Evolutionary conservation across 768 basidiomycete species (phyloP), one percentile per base, ranked within the genome.

Genomic region (Chalciporus sphaerocephalus): DNA sequence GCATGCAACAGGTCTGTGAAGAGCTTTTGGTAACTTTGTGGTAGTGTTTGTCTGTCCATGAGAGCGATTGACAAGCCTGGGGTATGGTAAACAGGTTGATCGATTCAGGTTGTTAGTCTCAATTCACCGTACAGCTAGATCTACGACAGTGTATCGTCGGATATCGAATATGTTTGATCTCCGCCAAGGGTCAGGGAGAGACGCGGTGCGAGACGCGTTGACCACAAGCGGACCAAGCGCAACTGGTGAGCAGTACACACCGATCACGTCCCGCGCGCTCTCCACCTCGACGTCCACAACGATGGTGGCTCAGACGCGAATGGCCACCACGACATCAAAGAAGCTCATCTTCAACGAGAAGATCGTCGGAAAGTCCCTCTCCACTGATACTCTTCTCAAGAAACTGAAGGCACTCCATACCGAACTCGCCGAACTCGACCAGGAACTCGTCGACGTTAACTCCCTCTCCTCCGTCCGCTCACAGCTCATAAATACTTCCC

Each of bases 1-100:
- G 87, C 75, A 17, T 81, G 82, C 16, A 96, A 70, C 28, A 96
- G 73, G 54, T 93, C 89, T 56, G 85, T 85, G 78, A 96, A 97
- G 25, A 93, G 77, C 20, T 79, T 69, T 13, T 79, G 77, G 69
- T 97, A 92, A 67, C 94, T 96, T 21, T 80, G 77, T 6, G 94
- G 80, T 37, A 95, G 77, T 2, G 6, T 11, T 8, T 56, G 59
- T 13, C 58, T 40, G 23, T 60, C 23, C 64, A 64, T 63, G 47
- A 9, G 17, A 35, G 40, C 11, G 24, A 12, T 24, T 41, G 44
- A 52, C 27, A 28, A 28, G 27, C 27, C 18, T 11, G 21, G 37
- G 37, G 37, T 38, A 18, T 22, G 36, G n/a, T n/a, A n/a, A n/a
- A n/a, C n/a, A n/a, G n/a, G n/a, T n/a, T n/a, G n/a, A n/a, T n/a